phyloP scores from a whole-genome alignment of 495 filamentous ascomycete genomes.

The Rhizodiscina lignyota region DNA sequence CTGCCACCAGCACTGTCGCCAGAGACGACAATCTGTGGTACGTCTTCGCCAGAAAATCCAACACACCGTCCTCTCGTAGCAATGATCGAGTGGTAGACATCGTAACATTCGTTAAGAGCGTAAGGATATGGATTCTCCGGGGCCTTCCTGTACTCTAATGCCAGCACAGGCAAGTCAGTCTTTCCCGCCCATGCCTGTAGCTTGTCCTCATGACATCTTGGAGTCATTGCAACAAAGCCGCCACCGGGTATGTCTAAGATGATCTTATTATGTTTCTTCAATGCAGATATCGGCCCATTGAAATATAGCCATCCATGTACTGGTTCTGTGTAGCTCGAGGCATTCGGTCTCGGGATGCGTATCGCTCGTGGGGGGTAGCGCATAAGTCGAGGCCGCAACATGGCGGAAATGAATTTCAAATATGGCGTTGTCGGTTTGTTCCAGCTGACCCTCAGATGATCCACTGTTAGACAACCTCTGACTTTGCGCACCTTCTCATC shows the following conservation, averaged over 20 bases:
- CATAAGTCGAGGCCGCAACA: slow-evolving; percentile 65
- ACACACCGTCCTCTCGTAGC: slow-evolving; percentile 62
- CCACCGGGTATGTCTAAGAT: slow-evolving; percentile 87
- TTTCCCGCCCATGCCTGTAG: slow-evolving; percentile 78
- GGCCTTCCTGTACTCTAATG: slow-evolving; percentile 86
- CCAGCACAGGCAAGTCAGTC: slow-evolving; percentile 68
- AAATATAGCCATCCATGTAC: slow-evolving; percentile 88
- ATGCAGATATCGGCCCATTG: slow-evolving; percentile 62
- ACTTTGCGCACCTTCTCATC: slow-evolving; percentile 94
- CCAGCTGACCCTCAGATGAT: slow-evolving; percentile 88
- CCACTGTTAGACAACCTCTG: slow-evolving; percentile 67
- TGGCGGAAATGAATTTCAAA: slow-evolving; percentile 44
- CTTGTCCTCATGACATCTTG: slow-evolving; percentile 81
- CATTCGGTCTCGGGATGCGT: slow-evolving; percentile 61
- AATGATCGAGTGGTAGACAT: slow-evolving; percentile 74
- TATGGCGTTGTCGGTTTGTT: slow-evolving; percentile 84
- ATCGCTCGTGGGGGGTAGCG: slow-evolving; percentile 64
- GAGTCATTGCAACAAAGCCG: slow-evolving; percentile 91
- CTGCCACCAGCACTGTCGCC: slow-evolving; percentile 92
- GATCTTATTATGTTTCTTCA: slow-evolving; percentile 63
- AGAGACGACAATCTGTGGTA: slow-evolving; percentile 63
- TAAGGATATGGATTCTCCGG: slow-evolving; percentile 93
- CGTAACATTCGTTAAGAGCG: slow-evolving; percentile 89
- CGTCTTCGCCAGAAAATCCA: slow-evolving; percentile 55
- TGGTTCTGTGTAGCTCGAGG: slow-evolving; percentile 65